These are phyloP conservation scores for Luffa aegyptiaca DNA, from an alignment of 306 rosid species.

Conservation along the genomic window DNA sequence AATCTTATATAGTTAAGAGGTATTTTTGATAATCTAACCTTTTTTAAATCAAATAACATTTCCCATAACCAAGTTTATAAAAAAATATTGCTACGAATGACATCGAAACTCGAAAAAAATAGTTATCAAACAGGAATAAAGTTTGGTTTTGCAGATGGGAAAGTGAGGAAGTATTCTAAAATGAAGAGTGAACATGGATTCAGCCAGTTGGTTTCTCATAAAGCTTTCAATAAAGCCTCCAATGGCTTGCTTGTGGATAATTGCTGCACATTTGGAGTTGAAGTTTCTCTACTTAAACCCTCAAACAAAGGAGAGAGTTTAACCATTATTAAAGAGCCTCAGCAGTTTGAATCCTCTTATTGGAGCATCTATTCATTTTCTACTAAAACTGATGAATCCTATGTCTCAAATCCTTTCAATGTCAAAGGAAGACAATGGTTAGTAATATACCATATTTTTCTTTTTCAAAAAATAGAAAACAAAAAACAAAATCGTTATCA, in stretches of 20 bases:
- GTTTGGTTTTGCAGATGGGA: background rate
- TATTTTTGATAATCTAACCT: background rate
- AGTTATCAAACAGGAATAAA: background rate
- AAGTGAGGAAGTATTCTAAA: background rate
- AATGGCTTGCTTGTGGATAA: constrained; percentile 2
- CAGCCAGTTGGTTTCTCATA: constrained; percentile 4
- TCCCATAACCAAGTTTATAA: no score
- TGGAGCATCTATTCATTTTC: background rate
- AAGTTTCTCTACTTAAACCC: background rate
- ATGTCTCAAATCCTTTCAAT: background rate
- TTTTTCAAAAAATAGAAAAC: background rate
- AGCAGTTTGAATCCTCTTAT: background rate
- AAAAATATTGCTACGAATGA: no score
- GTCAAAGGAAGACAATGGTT: constrained; percentile 11
- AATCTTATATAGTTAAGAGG: no score
- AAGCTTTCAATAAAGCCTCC: background rate
- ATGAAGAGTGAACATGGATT: constrained; percentile 7
- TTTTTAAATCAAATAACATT: background rate
- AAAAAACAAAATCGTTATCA: background rate
- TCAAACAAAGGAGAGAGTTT: constrained; percentile 1
- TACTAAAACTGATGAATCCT: background rate
- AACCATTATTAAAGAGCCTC: constrained; percentile 2
- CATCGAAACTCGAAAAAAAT: background rate
- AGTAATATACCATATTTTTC: background rate
- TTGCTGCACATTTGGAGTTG: constrained; percentile 8